Base-by-base conservation (phyloP, 108 stramenopile species). In the Cyclotella atomus region DNA sequence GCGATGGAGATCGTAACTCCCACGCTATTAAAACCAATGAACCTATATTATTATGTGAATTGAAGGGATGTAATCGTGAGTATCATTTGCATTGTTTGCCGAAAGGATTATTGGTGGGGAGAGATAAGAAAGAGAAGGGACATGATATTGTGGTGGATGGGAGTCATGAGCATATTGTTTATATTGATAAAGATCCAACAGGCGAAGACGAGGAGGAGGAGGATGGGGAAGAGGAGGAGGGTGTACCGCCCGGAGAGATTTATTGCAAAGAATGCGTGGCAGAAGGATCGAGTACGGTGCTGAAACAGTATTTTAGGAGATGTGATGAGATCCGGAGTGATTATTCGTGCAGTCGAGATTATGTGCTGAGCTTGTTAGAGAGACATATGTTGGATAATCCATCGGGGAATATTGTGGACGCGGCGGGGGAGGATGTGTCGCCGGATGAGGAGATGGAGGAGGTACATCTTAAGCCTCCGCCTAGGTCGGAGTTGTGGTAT, bases 21-120 rank as follows among this genome's bases (percentile, higher is more conserved):
- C 20, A 57, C 17, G 80, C 80, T 15, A 49, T 46, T 20, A 8
- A 59, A 16, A 63, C 60, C 17, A 65, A 82, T 46, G 81, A 82
- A 29, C 75, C 76, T 19, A 70, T 82, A 33, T 56, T 82, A 36
- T 36, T 82, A 36, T 82, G 81, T 49, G 81, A 82, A n/a, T 59
- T 61, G 52, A 80, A 65, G 62, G 81, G 81, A 8, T 82, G 81
- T 53, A 77, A 82, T 61, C 44, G 70, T n/a, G 81, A 92, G 63
- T 89, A 84, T 70, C 91, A 92, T 70, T 55, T 89, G 59, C 24
- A 47, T 8, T 92, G 91, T 62, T 82, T 86, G 33, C 65, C 47
- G 24, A 45, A 46, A 21, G 34, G 36, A 2, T 52, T 76, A 16
- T 65, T 71, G 61, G n/a, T n/a, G n/a, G n/a, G n/a, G n/a, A n/a